Evolutionary conservation across 208 protist species (phyloP).

Genomic region (Porcisia deanei): DNA sequence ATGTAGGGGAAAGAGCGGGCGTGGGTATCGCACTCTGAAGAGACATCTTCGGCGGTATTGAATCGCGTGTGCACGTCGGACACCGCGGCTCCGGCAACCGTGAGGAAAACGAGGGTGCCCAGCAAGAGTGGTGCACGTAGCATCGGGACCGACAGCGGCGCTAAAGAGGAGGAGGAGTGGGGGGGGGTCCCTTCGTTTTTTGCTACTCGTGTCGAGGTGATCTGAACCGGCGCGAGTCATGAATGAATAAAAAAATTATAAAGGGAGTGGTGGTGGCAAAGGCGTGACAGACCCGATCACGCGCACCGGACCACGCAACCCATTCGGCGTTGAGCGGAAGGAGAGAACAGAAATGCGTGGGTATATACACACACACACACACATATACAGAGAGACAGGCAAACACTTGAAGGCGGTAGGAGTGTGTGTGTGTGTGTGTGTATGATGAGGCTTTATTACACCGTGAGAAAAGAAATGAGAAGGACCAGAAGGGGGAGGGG

Average conservation of each 20-base stretch:
- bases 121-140: background rate
- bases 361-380: background rate
- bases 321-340: background rate
- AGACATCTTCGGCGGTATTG: background rate
- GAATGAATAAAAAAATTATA: background rate
- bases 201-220: background rate
- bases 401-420: too few species aligned
- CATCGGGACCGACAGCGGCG: background rate
- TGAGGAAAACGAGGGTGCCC: background rate
- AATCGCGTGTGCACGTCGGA: background rate
- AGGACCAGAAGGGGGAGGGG: background rate
- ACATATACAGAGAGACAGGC: too few species aligned
- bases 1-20: slow-evolving; percentile 21
- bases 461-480: background rate
- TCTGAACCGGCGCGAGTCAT: too few species aligned
- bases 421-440: background rate
- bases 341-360: background rate
- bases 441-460: background rate
- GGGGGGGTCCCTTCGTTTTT: background rate
- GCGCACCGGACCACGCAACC: too few species aligned
- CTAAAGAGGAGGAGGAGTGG: background rate
- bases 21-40: slow-evolving; percentile 6
- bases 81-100: background rate
- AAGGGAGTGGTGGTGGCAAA: background rate
- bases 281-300: background rate